Evolutionary conservation across 805 yeast genomes (phyloP).

Genomic region (Yarrowia sp.): DNA sequence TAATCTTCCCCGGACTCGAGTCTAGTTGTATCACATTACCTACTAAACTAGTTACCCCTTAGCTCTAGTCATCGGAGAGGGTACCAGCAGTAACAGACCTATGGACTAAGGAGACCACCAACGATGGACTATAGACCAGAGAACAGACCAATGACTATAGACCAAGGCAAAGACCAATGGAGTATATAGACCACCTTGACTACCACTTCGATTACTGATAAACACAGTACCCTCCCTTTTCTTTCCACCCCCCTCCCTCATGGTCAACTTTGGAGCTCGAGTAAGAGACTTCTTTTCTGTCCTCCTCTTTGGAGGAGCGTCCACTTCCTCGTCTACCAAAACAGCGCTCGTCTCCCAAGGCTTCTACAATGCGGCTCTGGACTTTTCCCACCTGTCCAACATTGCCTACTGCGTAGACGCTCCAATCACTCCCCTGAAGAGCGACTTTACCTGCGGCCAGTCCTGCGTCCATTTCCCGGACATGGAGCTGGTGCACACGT

Average conservation of each 20-base stretch:
- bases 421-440: not conserved
- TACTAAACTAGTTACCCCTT: too few species aligned
- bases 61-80: too few species aligned
- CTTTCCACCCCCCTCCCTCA: too few species aligned
- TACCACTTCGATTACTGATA: too few species aligned
- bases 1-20: too few species aligned
- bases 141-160: too few species aligned
- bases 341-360: not conserved
- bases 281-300: not conserved
- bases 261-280: not conserved
- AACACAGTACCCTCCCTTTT: too few species aligned
- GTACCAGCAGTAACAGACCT: too few species aligned
- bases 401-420: not conserved
- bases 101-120: too few species aligned
- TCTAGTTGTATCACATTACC: not conserved
- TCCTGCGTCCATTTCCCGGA: not conserved
- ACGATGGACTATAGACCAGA: too few species aligned
- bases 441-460: not conserved
- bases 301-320: not conserved
- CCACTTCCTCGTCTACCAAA: not conserved
- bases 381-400: constrained; percentile 13
- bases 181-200: too few species aligned
- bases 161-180: too few species aligned
- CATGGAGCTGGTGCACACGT: not conserved
- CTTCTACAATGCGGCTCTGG: not conserved